Percentiles rank a stretch among this genome's conserved stretches.
Evolutionary conservation across 2,329 filamentous ascomycete species (phyloP).

Genomic region (Phaeosphaeriaceae sp.): DNA sequence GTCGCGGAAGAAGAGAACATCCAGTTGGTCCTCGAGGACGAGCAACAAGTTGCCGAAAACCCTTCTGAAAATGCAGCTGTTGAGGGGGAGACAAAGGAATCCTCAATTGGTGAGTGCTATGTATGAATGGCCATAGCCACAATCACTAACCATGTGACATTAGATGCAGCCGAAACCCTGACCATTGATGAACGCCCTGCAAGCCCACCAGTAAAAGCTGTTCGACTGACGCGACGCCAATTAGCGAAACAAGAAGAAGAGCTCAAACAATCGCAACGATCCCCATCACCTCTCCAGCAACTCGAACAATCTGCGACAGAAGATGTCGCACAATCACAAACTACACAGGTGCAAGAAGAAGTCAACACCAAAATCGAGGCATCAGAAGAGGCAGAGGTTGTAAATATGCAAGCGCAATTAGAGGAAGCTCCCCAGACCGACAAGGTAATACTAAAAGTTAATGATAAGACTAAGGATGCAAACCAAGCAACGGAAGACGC

Average conservation of each 20-base stretch:
- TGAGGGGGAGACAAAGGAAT: constrained; percentile 22
- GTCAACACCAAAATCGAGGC: not conserved
- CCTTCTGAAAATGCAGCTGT: constrained; percentile 27
- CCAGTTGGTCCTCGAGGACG: constrained; percentile 28
- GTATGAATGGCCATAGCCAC: not conserved
- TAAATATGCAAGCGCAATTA: not conserved
- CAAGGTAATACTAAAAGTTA: not conserved
- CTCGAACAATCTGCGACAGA: constrained; percentile 14
- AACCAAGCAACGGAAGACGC: constrained; percentile 10
- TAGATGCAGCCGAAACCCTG: constrained; percentile 28
- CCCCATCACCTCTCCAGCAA: constrained; percentile 11
- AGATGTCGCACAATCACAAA: constrained; percentile 10
- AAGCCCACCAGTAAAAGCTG: constrained; percentile 33
- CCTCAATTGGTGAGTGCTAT: constrained; percentile 23
- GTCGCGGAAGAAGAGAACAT: constrained; percentile 25
- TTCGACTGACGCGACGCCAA: constrained; percentile 45
- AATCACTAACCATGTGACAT: constrained; percentile 20
- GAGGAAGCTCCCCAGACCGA: not conserved
- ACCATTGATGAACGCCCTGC: constrained; percentile 29
- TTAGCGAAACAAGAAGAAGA: constrained; percentile 43
- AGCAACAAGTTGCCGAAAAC: constrained; percentile 24
- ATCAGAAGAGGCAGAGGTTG: not conserved
- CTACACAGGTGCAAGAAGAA: constrained; percentile 9
- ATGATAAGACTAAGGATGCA: not conserved
- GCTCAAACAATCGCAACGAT: constrained; percentile 28